phyloP scores from a whole-genome alignment of 257 asterid species.

The Plantago ovata region DNA sequence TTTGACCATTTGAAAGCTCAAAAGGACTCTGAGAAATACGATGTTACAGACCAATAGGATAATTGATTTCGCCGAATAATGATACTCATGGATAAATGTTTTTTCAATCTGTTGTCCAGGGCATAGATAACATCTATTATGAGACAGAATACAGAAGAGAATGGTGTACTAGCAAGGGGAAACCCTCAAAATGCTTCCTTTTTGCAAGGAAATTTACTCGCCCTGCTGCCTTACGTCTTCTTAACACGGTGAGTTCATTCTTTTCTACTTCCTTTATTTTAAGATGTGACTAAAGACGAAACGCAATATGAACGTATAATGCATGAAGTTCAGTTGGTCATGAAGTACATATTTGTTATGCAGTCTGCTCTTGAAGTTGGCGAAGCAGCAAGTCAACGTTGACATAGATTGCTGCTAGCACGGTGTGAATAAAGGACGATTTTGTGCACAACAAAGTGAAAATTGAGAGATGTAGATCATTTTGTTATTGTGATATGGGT shows the following conservation, averaged over 20 bases:
- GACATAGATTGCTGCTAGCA: slow-evolving; percentile 15
- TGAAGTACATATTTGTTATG: slow-evolving; percentile 21
- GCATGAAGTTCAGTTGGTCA: neutral
- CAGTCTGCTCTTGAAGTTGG: slow-evolving; percentile 66
- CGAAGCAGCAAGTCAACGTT: slow-evolving; percentile 25
- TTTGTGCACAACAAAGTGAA: slow-evolving; percentile 6
- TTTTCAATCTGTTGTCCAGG: slow-evolving; percentile 39
- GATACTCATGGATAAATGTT: neutral
- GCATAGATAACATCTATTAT: slow-evolving; percentile 66
- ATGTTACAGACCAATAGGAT: slow-evolving; percentile 5
- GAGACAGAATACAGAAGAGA: slow-evolving; percentile 94
- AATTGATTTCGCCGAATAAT: slow-evolving; percentile 7
- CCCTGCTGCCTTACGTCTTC: slow-evolving; percentile 84
- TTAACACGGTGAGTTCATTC: slow-evolving; percentile 58
- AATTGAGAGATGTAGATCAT: slow-evolving; percentile 19
- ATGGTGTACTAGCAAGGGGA: slow-evolving; percentile 95
- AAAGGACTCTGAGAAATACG: neutral
- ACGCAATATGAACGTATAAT: neutral
- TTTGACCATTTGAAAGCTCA: no score
- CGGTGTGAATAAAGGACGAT: slow-evolving; percentile 27
- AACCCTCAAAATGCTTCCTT: slow-evolving; percentile 89
- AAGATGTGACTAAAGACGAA: neutral
- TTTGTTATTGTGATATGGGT: slow-evolving; percentile 19
- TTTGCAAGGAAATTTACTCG: slow-evolving; percentile 90
- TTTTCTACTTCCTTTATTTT: neutral